Conservation (phyloP, 257 asterid species). For the Echium plantagineum region DNA sequence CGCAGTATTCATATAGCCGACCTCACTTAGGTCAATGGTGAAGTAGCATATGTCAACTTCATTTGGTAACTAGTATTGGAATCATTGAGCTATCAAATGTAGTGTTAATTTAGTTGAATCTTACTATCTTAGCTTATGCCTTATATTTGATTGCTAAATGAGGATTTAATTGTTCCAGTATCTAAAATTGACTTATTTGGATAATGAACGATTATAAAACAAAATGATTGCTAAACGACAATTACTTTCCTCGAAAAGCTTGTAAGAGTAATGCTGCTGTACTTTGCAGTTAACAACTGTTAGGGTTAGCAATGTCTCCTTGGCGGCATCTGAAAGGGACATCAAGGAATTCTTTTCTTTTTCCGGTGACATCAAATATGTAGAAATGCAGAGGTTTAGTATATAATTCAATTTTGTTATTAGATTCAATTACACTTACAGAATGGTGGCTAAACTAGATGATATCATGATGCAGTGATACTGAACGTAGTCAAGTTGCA, state of each 20-base stretch:
- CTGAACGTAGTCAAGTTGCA: conserved; percentile 74
- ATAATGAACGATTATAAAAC: too few relatives aligned
- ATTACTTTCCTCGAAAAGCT: not conserved
- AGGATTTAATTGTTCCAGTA: too few relatives aligned
- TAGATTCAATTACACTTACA: not conserved
- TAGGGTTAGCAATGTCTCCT: conserved; percentile 77
- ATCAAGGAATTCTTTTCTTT: conserved; percentile 84
- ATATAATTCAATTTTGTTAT: not conserved
- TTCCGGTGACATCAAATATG: conserved; percentile 90
- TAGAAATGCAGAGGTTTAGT: conserved; percentile 69
- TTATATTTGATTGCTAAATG: too few relatives aligned
- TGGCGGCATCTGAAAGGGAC: conserved; percentile 80
- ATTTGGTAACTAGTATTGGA: too few relatives aligned
- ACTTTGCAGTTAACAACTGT: conserved; percentile 53
- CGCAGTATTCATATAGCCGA: too few relatives aligned
- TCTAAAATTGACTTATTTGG: too few relatives aligned
- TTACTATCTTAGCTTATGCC: too few relatives aligned
- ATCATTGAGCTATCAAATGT: too few relatives aligned
- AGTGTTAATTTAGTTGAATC: too few relatives aligned
- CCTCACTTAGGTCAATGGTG: too few relatives aligned
- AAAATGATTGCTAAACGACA: not conserved
- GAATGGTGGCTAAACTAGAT: not conserved
- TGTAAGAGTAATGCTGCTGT: not conserved
- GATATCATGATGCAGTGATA: conserved; percentile 40
- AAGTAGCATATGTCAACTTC: too few relatives aligned